Evolutionary conservation across 495 filamentous ascomycete genomes (phyloP), one percentile per base, ranked within the genome.

Genomic region (Aspergillus funiculosus): DNA sequence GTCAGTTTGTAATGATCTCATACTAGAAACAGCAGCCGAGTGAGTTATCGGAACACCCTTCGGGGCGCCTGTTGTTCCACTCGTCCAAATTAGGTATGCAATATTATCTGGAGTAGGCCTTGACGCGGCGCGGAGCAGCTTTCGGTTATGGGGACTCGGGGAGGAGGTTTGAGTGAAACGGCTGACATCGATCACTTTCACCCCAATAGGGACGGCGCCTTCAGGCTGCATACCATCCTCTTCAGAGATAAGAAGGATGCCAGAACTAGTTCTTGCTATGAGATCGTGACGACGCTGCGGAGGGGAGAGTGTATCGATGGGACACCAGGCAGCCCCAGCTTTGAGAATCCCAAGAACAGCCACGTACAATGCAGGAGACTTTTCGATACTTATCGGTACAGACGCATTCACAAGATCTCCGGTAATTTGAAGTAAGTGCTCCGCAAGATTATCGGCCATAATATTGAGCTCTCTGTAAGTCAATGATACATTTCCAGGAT

Each of bases 41-140:
- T 71, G 66, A 8, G 43, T 60, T 2, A 68, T 52, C 0, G 63
- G 48, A 5, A 72, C 64, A 11, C 64, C 64, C 60, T 95, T 95
- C 0, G 89, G 89, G 26, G 92, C 67, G 1, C 89, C 89, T 0
- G 87, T 92, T 6, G 87, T 94, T 9, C 87, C 87, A 43, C 80
- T 77, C n/a, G 87, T 94, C 65, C 80, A 91, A 34, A 94, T 85
- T 28, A 94, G 68, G 26, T 82, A 71, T 0, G 76, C 81, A 67
- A 83, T 79, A 44, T 78, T 74, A 27, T 50, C 42, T 20, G 56
- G 39, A 1, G 39, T 71, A 19, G 44, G 28, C 30, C 43, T 31
- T n/a, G n/a, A n/a, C n/a, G n/a, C n/a, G n/a, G n/a, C n/a, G n/a
- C n/a, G n/a, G n/a, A n/a, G n/a, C n/a, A n/a, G n/a, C n/a, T n/a